Percentiles rank a stretch among this genome's conserved stretches.
These are phyloP conservation scores for Aurantiochytrium sp. DNA, from an alignment of 108 stramenopile species.

Conservation along the genomic window DNA sequence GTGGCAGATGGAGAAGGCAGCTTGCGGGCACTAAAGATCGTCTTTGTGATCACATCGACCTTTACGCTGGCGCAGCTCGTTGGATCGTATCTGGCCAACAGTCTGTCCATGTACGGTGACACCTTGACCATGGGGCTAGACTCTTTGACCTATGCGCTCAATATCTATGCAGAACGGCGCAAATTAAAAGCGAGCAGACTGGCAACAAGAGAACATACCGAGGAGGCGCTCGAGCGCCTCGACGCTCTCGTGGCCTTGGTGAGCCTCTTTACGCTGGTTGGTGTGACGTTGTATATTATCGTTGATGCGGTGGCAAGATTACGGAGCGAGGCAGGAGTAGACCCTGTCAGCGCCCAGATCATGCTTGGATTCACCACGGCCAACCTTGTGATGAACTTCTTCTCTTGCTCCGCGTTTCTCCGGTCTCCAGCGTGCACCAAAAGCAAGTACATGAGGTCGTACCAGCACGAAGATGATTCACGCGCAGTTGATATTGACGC, in stretches of 20 bases:
- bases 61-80: neutral
- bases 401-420: neutral
- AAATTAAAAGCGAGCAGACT: neutral
- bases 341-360: neutral
- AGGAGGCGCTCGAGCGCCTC: neutral
- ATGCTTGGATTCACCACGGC: neutral
- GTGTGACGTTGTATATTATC: neutral
- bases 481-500: neutral
- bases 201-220: neutral
- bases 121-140: neutral
- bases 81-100: neutral
- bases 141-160: neutral
- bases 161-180: neutral
- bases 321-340: neutral
- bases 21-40: neutral
- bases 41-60: neutral
- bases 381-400: neutral
- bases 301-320: neutral
- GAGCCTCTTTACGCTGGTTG: neutral
- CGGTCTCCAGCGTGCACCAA: neutral
- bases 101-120: slow-evolving; percentile 7
- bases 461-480: neutral
- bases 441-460: neutral
- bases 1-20: neutral
- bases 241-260: neutral